Conservation (phyloP, 495 filamentous ascomycete genomes). For the Daldinia vernicosa region DNA sequence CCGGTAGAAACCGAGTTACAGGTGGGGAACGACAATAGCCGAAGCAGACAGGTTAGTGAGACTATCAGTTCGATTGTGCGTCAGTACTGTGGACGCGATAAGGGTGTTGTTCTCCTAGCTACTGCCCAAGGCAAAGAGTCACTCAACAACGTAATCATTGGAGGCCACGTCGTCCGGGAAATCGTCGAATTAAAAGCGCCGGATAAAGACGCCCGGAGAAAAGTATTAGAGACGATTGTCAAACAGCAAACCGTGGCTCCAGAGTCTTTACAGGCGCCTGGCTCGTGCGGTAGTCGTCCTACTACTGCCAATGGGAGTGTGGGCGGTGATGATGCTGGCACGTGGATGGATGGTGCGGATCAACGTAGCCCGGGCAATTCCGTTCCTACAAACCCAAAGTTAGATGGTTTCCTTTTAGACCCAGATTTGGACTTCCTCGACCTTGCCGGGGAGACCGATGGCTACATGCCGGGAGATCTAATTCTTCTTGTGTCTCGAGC, state of each 20-base stretch:
- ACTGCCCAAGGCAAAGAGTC: slow-evolving; percentile 93
- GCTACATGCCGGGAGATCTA: slow-evolving; percentile 96
- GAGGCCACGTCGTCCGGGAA: slow-evolving; percentile 82
- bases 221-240: slow-evolving; percentile 78
- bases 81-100: slow-evolving; percentile 77
- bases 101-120: slow-evolving; percentile 84
- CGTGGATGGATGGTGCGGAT: slow-evolving; percentile 73
- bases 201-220: slow-evolving; percentile 87
- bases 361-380: slow-evolving; percentile 35
- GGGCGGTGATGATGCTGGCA: slow-evolving; percentile 60
- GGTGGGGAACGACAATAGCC: slow-evolving; percentile 88
- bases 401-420: slow-evolving; percentile 73
- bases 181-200: slow-evolving; percentile 87
- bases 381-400: slow-evolving; percentile 40
- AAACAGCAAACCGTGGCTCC: slow-evolving; percentile 55
- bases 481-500: slow-evolving; percentile 85
- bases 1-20: slow-evolving; percentile 92
- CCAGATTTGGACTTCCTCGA: slow-evolving; percentile 89
- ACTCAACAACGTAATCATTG: slow-evolving; percentile 79
- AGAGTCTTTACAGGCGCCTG: slow-evolving; percentile 49
- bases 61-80: slow-evolving; percentile 81
- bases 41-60: slow-evolving; percentile 92
- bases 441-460: slow-evolving; percentile 90
- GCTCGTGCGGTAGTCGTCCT: slow-evolving; percentile 59
- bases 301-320: slow-evolving; percentile 61